Evolutionary conservation across 345 rosid species (phyloP).

Genomic region (Hypericum androsaemum): DNA sequence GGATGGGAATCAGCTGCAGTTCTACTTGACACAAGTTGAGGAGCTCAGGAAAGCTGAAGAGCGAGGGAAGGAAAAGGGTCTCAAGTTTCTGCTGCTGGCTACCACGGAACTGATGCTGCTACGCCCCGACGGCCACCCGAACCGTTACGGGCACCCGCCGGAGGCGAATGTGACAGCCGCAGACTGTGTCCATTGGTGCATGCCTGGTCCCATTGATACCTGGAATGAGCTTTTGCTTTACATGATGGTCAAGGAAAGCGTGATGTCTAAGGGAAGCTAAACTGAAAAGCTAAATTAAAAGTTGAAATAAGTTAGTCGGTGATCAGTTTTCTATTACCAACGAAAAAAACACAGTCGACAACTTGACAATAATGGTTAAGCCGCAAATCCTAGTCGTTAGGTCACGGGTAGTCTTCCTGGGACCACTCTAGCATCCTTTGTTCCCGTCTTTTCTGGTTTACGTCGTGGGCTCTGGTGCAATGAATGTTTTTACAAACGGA

Average conservation of each 20-base stretch:
- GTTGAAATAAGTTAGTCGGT: neutral
- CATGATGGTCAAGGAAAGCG: conserved; percentile 33
- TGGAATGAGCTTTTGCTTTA: conserved; percentile 64
- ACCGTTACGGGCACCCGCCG: conserved; percentile 22
- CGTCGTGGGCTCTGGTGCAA: too few species aligned
- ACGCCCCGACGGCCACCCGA: conserved; percentile 62
- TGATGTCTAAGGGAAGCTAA: conserved; percentile 1
- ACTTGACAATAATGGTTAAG: too few species aligned
- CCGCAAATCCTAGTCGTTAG: too few species aligned
- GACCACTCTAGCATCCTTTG: too few species aligned
- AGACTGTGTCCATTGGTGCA: conserved; percentile 87
- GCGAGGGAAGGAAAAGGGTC: conserved; percentile 29
- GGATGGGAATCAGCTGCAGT: conserved; percentile 31
- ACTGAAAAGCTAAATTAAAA: conserved; percentile 8
- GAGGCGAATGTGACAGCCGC: conserved; percentile 19
- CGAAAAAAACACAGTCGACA: too few species aligned
- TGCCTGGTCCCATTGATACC: conserved; percentile 68
- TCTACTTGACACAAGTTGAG: conserved; percentile 35
- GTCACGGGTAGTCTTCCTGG: too few species aligned
- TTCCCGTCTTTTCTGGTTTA: too few species aligned
- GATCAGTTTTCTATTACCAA: too few species aligned
- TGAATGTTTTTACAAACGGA: too few species aligned
- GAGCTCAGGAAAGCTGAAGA: conserved; percentile 31
- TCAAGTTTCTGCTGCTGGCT: conserved; percentile 29
- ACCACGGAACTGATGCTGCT: conserved; percentile 46